Evolutionary conservation across 2,329 filamentous ascomycete species (phyloP), one percentile per base, ranked within the genome.

Genomic region (Monosporascus sp.): DNA sequence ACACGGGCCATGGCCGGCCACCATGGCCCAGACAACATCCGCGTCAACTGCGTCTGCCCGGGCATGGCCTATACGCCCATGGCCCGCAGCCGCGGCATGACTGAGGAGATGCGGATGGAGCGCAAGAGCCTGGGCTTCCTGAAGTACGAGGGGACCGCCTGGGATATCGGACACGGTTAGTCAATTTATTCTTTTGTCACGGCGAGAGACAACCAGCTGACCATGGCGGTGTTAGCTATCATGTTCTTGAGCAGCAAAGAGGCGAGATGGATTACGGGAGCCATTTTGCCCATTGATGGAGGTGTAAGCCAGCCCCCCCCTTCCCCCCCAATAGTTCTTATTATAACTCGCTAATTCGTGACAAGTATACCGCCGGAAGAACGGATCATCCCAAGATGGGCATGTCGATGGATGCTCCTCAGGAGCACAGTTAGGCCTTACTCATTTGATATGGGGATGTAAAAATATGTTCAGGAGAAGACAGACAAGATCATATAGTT

Each of bases 61-160:
- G 61, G 65, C 7, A 67, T 65, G 64, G 62, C 62, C 11, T 66
- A 57, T 39, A 67, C 65, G 0, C 63, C 63, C 0, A 67, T 66
- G 65, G 54, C 51, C 3, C 49, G 63, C 2, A 57, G 57, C 3
- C 53, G 59, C 2, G 63, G 63, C 3, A 67, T 67, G 65, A 60
- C 58, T 6, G 60, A 63, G 2, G 63, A 67, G 44, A 62, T 63
- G 57, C 56, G 65, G 24, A 54, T 61, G 51, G 57, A 56, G 2
- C 55, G 65, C n/a, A 57, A 62, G 31, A 58, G 65, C 45, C 63
- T 62, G 36, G 63, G 62, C 31, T 35, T 66, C 0, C 47, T 67
- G 41, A 65, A 63, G 44, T 53, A 56, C 17, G 65, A 67, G 43
- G 62, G 63, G 0, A 65, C 60, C 1, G 63, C 35, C 7, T 66